Percentiles rank a stretch among this genome's conserved stretches.
These are phyloP conservation scores for Telopea speciosissima DNA, from an alignment of 177 flowering plant genomes.

Conservation along the genomic window DNA sequence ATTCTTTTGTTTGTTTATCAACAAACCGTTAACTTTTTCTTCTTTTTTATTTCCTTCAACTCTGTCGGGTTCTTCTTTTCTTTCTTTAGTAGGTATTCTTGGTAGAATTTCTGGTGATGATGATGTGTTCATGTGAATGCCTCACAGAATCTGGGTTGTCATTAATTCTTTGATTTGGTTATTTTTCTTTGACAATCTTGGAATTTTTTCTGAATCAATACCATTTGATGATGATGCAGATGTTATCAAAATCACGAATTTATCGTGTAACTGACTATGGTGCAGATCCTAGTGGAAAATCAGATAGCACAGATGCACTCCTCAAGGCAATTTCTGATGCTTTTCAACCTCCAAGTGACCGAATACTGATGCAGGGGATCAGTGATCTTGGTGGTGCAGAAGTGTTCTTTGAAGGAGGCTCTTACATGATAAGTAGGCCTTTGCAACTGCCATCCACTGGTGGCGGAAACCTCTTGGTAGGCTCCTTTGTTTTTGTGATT, in stretches of 20 bases:
- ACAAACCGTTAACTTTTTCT: too few species aligned
- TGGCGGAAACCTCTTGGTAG: conserved; percentile 71
- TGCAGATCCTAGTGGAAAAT: conserved; percentile 80
- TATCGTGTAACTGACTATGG: conserved; percentile 58
- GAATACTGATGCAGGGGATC: conserved; percentile 54
- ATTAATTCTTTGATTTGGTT: too few species aligned
- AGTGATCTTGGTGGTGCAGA: conserved; percentile 78
- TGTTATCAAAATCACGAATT: conserved; percentile 18
- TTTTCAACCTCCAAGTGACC: conserved; percentile 18
- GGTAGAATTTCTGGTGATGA: too few species aligned
- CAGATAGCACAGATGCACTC: conserved; percentile 76
- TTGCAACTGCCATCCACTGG: conserved; percentile 54
- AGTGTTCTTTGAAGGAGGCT: conserved; percentile 73
- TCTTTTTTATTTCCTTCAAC: too few species aligned
- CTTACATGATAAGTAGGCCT: conserved; percentile 60
- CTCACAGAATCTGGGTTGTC: too few species aligned
- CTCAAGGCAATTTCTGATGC: conserved; percentile 59
- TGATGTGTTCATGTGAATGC: too few species aligned
- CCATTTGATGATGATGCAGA: conserved; percentile 8
- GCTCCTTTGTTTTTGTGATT: neutral
- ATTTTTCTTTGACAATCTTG: too few species aligned
- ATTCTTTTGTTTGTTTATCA: too few species aligned
- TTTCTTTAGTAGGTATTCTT: too few species aligned
- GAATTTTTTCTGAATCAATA: too few species aligned
- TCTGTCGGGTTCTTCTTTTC: too few species aligned